phyloP scores from a whole-genome alignment of 2,329 filamentous ascomycete genomes.

The Xylogone sp. region DNA sequence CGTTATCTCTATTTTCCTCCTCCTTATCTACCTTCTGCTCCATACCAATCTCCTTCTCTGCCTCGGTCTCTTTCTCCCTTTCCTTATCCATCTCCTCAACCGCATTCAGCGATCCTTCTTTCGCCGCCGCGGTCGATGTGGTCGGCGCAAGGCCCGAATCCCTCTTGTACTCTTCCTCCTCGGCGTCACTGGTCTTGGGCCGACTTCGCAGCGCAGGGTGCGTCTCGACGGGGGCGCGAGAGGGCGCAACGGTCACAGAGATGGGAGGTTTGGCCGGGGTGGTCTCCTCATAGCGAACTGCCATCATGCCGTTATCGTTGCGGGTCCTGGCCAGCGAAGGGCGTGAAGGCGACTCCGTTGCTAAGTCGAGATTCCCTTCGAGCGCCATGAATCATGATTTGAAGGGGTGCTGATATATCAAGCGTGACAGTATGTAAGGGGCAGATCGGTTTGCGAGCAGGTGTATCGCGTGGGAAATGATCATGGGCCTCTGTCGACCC shows the following conservation, averaged over 20 bases:
- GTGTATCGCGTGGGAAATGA: no score
- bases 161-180: constrained; percentile 44
- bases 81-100: constrained; percentile 12
- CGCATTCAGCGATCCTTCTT: constrained; percentile 35
- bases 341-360: constrained; percentile 4
- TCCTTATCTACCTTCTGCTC: constrained; percentile 2
- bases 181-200: constrained; percentile 4
- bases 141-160: constrained; percentile 52
- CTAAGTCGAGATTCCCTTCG: constrained; percentile 4
- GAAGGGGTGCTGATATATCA: constrained; percentile 1
- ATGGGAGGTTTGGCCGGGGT: constrained; percentile 55
- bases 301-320: constrained; percentile 36
- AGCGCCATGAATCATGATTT: constrained; percentile 9
- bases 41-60: neutral
- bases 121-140: constrained; percentile 36
- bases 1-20: neutral
- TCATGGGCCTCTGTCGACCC: no score
- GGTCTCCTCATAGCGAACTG: constrained; percentile 59
- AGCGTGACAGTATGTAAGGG: neutral
- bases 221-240: constrained; percentile 18
- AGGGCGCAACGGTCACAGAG: constrained; percentile 31
- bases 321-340: constrained; percentile 7
- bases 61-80: neutral
- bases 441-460: no score
- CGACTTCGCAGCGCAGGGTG: constrained; percentile 25